These are phyloP conservation scores for Crepidotus variabilis DNA, from an alignment of 768 basidiomycete genomes.

Conservation along the genomic window DNA sequence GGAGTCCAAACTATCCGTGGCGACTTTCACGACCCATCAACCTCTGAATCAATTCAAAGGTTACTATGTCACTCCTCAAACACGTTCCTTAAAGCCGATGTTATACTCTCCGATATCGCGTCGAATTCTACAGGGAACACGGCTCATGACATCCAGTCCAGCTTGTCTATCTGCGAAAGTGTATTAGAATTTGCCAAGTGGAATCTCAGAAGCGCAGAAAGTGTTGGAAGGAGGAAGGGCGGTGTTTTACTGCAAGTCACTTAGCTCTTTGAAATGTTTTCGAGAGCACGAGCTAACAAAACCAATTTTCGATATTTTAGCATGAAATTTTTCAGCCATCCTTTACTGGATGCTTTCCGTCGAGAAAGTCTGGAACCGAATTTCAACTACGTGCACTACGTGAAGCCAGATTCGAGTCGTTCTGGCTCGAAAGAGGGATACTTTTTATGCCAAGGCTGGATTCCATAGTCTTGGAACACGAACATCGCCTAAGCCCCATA, in stretches of 20 bases:
- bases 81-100: conserved; percentile 52
- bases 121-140: conserved; percentile 75
- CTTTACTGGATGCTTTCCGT: conserved; percentile 64
- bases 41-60: conserved; percentile 40
- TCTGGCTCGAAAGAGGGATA: conserved; percentile 79
- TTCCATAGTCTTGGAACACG: conserved; percentile 17
- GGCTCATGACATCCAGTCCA: conserved; percentile 59
- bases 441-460: conserved; percentile 81
- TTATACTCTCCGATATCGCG: conserved; percentile 90
- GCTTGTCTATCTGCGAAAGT: conserved; percentile 70
- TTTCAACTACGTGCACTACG: conserved; percentile 63
- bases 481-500: no score
- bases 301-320: conserved; percentile 32
- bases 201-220: conserved; percentile 46
- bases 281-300: neutral
- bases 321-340: conserved; percentile 84
- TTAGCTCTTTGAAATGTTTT: conserved; percentile 5
- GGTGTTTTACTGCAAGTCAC: conserved; percentile 57
- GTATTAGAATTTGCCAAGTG: conserved; percentile 65
- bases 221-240: conserved; percentile 37
- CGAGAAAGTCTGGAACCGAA: conserved; percentile 49
- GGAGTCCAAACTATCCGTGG: conserved; percentile 73
- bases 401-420: conserved; percentile 84
- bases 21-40: conserved; percentile 66
- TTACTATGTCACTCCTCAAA: conserved; percentile 24